phyloP scores from a whole-genome alignment of 208 protist species.

The Trypanosoma avium region DNA sequence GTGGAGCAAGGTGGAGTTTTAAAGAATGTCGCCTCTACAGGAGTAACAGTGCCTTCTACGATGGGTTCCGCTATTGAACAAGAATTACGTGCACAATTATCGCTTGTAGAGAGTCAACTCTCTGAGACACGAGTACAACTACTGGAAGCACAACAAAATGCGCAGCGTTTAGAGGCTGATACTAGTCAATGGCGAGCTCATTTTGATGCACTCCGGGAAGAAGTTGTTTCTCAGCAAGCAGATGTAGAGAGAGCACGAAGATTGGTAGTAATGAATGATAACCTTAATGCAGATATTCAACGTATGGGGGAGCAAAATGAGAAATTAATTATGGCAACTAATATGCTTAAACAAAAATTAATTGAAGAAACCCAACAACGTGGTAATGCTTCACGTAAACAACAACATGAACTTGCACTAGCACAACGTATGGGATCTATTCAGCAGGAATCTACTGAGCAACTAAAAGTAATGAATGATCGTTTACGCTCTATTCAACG shows the following conservation, averaged over 20 bases:
- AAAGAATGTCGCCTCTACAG: constrained; percentile 28
- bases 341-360: constrained; percentile 73
- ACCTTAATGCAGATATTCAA: constrained; percentile 52
- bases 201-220: constrained; percentile 49
- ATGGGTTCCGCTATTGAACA: constrained; percentile 42
- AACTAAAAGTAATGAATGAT: constrained; percentile 61
- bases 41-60: background rate
- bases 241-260: constrained; percentile 58
- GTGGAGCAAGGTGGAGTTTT: constrained; percentile 66
- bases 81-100: constrained; percentile 69
- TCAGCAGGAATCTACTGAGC: constrained; percentile 67
- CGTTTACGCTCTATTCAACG: constrained; percentile 66
- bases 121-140: constrained; percentile 44
- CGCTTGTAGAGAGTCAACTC: constrained; percentile 54
- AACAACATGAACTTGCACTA: constrained; percentile 79
- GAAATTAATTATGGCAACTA: constrained; percentile 70
- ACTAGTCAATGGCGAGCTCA: constrained; percentile 60
- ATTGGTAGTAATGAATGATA: constrained; percentile 63
- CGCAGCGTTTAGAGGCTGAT: constrained; percentile 50
- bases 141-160: constrained; percentile 48
- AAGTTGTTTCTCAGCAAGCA: constrained; percentile 55
- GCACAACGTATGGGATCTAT: constrained; percentile 80
- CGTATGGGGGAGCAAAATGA: constrained; percentile 81
- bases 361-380: constrained; percentile 63
- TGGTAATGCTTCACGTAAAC: constrained; percentile 46